Percentiles rank a stretch among this genome's conserved stretches.
Conservation (phyloP, 352 stramenopile genomes). For the Globisporangium heterothallicum region DNA sequence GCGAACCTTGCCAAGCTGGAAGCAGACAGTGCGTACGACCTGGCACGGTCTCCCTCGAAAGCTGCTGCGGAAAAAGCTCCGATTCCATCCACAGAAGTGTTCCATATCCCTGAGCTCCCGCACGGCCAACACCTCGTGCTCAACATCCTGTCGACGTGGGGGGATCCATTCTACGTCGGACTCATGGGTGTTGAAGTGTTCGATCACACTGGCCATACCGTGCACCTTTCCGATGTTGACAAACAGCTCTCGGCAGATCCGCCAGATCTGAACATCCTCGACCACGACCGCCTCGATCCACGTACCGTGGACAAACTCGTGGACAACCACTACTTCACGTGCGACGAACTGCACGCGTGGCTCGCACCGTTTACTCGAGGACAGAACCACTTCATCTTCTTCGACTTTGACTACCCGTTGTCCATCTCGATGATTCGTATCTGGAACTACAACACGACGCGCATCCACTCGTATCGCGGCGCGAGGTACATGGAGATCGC, state of each 20-base stretch:
- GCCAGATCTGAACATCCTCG: conserved; percentile 77
- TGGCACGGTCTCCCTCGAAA: background rate
- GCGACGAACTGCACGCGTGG: conserved; percentile 87
- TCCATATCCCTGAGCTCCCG: conserved; percentile 71
- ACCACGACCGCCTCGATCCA: conserved; percentile 67
- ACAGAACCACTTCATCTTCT: conserved; percentile 73
- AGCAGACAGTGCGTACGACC: conserved; percentile 6
- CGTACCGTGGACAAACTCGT: conserved; percentile 86
- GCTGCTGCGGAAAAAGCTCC: background rate
- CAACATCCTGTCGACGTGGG: conserved; percentile 86
- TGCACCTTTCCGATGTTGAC: conserved; percentile 56
- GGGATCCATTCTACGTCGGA: conserved; percentile 88
- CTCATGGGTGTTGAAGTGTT: conserved; percentile 89
- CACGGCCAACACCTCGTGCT: conserved; percentile 66
- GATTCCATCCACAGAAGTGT: conserved; percentile 25
- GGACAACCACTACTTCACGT: conserved; percentile 84
- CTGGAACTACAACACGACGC: conserved; percentile 87
- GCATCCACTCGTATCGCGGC: conserved; percentile 70
- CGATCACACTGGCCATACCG: conserved; percentile 64
- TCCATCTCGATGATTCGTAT: conserved; percentile 82
- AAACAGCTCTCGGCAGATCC: conserved; percentile 75
- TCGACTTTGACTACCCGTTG: conserved; percentile 73
- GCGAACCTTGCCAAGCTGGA: too few relatives aligned
- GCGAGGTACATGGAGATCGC: conserved; percentile 59
- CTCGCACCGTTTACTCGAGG: conserved; percentile 76